Base-by-base conservation (phyloP, 2,329 filamentous ascomycete genomes). In the Ophiostoma himal-ulmi region DNA sequence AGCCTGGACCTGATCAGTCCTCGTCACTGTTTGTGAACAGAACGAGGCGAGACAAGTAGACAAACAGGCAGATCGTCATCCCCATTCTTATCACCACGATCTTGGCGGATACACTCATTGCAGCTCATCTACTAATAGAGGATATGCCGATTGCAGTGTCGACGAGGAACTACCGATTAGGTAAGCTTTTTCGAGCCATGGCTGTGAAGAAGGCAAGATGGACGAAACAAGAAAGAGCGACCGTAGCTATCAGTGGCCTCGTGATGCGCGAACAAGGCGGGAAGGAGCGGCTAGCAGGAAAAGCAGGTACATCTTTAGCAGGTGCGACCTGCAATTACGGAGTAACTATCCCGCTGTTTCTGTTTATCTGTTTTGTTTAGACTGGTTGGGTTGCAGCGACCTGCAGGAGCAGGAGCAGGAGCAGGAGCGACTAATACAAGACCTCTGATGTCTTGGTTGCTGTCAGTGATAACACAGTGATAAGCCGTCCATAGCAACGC, bases 301-400 rank as follows among this genome's bases (percentile, higher is more conserved):
- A 70, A 68, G 69, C 69, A 70, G 69, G 69, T 70, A 68, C 70
- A 57, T 44, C 20, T 54, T 37, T 48, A 44, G 65, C 67, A 41
- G 36, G 36, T 34, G 36, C 30, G 48, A 54, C 48, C 48, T 54
- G 48, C 39, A 44, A 22, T 17, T 44, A 44, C 41, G 30, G 30
- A 30, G 30, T 30, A 30, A 30, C 4, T 44, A 44, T 17, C 13
- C 13, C 7, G 41, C 37, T 10, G 37, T 39, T 30, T 30, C 37
- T 39, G 37, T 39, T 39, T 39, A 20, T 48, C 7, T 48, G 44
- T 48, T 10, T 26, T 44, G 20, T 22, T 11, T 39, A 20, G 14
- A 14, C 8, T 6, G 34, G 22, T 13, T 36, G 60, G 34, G 26
- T 34, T 36, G 34, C 60, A 36, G 22, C 60, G 60, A 26, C 60